A percentile compares a stretch with the other conserved stretches of the same genome.
Evolutionary conservation across 192 early-diverging fungal genomes (phyloP).

Genomic region (Chytriomyces sp.): DNA sequence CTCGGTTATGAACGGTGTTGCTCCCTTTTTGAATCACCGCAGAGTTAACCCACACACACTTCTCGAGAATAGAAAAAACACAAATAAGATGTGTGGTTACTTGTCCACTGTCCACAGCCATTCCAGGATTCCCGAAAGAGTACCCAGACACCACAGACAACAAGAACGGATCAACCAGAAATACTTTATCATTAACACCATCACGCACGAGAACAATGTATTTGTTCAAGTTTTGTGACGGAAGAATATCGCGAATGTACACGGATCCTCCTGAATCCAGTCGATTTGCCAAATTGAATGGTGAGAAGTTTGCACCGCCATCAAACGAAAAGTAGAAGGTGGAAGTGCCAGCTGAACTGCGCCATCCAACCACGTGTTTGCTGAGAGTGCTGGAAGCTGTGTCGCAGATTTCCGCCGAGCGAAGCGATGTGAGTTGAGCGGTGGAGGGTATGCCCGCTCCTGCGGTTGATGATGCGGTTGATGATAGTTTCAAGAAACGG

Average conservation of each 20-base stretch:
- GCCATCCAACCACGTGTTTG: conserved; percentile 17
- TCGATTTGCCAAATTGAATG: not conserved
- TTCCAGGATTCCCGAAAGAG: not conserved
- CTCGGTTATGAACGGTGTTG: not conserved
- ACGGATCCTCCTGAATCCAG: not conserved
- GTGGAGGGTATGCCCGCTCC: not conserved
- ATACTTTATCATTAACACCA: not conserved
- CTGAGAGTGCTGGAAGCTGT: not conserved
- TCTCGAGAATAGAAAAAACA: too few relatives aligned
- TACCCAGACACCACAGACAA: not conserved
- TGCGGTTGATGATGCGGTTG: not conserved
- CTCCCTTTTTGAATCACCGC: conserved; percentile 5
- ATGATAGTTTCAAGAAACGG: not conserved
- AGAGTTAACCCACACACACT: not conserved
- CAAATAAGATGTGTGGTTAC: not conserved
- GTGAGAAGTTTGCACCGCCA: conserved; percentile 1
- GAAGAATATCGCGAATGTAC: conserved; percentile 12
- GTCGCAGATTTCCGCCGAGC: conserved; percentile 4
- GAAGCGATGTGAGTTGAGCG: not conserved
- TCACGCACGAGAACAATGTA: conserved; percentile 25
- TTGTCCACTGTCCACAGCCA: conserved; percentile 5
- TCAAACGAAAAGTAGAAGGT: conserved; percentile 10
- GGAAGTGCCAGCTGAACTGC: not conserved
- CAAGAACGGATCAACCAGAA: conserved; percentile 6
- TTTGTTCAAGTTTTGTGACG: conserved; percentile 1